Evolutionary conservation across 768 basidiomycete species (phyloP).

Genomic region (Mycena alexandri): DNA sequence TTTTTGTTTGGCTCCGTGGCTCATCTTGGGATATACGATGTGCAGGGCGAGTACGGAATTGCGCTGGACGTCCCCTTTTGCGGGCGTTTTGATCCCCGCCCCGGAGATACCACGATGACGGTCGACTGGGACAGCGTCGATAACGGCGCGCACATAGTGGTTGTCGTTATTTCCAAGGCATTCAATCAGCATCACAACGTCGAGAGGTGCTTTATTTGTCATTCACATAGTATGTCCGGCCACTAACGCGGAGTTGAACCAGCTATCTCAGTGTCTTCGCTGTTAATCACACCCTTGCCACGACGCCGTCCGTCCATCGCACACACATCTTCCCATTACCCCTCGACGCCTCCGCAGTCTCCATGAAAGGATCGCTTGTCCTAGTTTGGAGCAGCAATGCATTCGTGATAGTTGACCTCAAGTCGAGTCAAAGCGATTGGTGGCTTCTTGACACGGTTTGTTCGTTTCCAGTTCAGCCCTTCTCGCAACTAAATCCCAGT

Average conservation of each 20-base stretch:
- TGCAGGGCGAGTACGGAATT: constrained; percentile 21
- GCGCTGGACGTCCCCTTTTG: constrained; percentile 22
- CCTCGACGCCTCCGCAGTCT: constrained; percentile 15
- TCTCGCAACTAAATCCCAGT: not conserved
- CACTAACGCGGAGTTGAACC: not conserved
- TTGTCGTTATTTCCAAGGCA: constrained; percentile 27
- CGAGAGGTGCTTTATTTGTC: constrained; percentile 11
- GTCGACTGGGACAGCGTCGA: constrained; percentile 33
- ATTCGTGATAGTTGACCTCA: constrained; percentile 10
- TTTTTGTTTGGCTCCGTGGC: constrained; percentile 28
- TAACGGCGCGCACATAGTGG: constrained; percentile 25
- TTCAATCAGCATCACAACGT: constrained; percentile 9
- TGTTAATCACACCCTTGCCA: constrained; percentile 8
- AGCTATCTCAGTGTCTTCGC: constrained; percentile 29
- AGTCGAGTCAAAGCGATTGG: constrained; percentile 10
- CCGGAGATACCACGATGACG: not conserved
- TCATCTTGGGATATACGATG: constrained; percentile 33
- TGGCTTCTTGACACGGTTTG: constrained; percentile 13
- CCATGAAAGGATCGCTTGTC: constrained; percentile 1
- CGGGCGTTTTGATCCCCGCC: constrained; percentile 19
- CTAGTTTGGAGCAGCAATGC: constrained; percentile 9
- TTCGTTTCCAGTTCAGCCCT: not conserved
- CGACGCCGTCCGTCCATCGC: constrained; percentile 7
- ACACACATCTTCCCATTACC: constrained; percentile 23
- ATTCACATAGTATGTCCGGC: not conserved